Evolutionary conservation across 352 stramenopile species (phyloP), one percentile per base, ranked within the genome.

Genomic region (Pythium aphanidermatum): DNA sequence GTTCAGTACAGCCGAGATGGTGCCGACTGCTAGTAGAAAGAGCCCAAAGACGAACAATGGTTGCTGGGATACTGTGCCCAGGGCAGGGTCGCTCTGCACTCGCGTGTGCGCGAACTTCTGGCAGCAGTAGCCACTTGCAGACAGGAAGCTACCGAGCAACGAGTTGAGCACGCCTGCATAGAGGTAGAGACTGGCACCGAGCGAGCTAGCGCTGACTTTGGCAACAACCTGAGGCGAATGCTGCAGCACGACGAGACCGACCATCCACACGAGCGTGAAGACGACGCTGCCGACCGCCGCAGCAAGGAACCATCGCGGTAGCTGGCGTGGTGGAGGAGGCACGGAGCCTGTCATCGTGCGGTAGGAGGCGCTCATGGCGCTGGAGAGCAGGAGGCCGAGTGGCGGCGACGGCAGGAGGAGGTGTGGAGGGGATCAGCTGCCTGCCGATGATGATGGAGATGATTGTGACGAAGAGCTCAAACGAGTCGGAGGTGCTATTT

Each of bases 71-170:
- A 63, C 77, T 2, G 72, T 69, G 33, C 77, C 74, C 5, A 83
- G 59, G 32, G 71, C 46, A n/a, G 70, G 55, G 17, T 72, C 51
- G 34, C 47, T 47, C 32, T 80, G 60, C 36, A 86, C 68, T 39
- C 69, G 70, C 24, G 69, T 64, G 46, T 90, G 77, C 17, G 77
- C 74, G 33, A 65, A 74, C 40, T 90, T 90, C 44, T 90, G 77
- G 42, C 77, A 90, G 57, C 74, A 90, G 39, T 90, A 90, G 48
- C 77, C 77, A 27, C 77, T 87, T 30, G 77, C 77, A 3, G 74
- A 86, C 31, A 90, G 58, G 34, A 87, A 90, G 25, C 72, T 85
- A 17, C 77, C 77, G 11, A 90, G 57, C 33, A 90, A 43, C 32
- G 74, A 86, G 58, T 87, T 90, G 44, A 87, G 44, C 32, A 90